Percentiles rank a stretch among this genome's conserved stretches.
phyloP scores from a whole-genome alignment of 148 eudicot species.

The Rhododendron williamsianum region DNA sequence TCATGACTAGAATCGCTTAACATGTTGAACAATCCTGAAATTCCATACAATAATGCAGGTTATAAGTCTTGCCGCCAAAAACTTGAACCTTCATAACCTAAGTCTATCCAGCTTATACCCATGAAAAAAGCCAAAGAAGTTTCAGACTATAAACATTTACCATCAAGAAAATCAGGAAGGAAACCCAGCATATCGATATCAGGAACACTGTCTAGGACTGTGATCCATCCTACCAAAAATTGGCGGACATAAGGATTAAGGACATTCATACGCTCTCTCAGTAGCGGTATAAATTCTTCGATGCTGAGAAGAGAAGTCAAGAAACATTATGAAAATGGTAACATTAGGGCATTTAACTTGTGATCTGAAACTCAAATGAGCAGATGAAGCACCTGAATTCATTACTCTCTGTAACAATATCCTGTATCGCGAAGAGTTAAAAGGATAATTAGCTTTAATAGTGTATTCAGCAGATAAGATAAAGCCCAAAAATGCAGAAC shows the following conservation, averaged over 20 bases:
- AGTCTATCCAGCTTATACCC: background rate
- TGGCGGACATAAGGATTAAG: constrained; percentile 95
- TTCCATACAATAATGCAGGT: constrained; percentile 13
- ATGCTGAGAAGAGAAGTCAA: constrained; percentile 46
- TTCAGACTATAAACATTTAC: constrained; percentile 34
- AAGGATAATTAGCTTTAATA: constrained; percentile 13
- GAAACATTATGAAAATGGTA: constrained; percentile 6
- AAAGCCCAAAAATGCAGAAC: background rate
- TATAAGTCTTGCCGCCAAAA: background rate
- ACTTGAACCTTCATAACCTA: background rate
- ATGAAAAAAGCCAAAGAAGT: background rate
- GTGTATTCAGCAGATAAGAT: background rate
- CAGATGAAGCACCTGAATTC: constrained; percentile 72
- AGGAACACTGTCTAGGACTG: constrained; percentile 96
- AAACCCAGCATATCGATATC: constrained; percentile 98
- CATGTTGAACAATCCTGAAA: constrained; percentile 95
- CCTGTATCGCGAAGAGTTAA: constrained; percentile 43
- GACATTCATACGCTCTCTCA: constrained; percentile 98
- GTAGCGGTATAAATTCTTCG: constrained; percentile 96
- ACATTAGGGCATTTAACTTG: background rate
- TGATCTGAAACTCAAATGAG: background rate
- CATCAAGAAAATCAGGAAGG: constrained; percentile 99
- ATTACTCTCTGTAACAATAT: constrained; percentile 94
- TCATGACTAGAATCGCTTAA: constrained; percentile 93
- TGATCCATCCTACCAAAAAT: constrained; percentile 98